A percentile compares a stretch with the other conserved stretches of the same genome.
Evolutionary conservation across 1,284 basidiomycete species (phyloP).

Genomic region (Boletus calvinii): DNA sequence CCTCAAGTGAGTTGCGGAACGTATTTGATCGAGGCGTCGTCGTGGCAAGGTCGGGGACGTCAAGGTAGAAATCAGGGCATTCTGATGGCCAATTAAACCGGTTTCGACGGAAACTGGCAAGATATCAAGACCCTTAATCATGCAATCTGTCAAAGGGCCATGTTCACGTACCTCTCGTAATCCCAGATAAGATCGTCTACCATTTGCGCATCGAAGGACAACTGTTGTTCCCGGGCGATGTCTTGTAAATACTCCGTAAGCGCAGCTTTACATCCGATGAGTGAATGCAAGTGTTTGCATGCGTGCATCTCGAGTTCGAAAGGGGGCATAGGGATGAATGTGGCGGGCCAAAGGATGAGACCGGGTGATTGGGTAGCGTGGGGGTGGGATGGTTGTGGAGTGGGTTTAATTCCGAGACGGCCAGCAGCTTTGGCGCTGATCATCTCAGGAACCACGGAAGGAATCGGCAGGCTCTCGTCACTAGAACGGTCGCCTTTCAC

Average conservation of each 20-base stretch:
- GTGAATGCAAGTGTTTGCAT: conserved; percentile 59
- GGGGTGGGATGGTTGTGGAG: conserved; percentile 9
- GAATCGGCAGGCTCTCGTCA: conserved; percentile 21
- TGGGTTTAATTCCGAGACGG: conserved; percentile 38
- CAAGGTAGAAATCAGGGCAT: conserved; percentile 19
- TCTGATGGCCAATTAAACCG: conserved; percentile 57
- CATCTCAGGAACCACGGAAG: conserved; percentile 28
- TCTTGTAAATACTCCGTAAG: conserved; percentile 49
- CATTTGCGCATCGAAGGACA: conserved; percentile 38
- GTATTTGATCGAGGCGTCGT: conserved; percentile 28
- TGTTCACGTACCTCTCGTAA: conserved; percentile 58
- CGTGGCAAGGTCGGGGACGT: conserved; percentile 7
- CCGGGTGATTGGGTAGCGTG: conserved; percentile 47
- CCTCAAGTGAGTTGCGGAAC: conserved; percentile 21
- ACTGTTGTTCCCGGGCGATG: conserved; percentile 34
- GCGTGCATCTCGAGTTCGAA: conserved; percentile 68
- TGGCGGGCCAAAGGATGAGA: conserved; percentile 52
- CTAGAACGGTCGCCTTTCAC: conserved; percentile 30
- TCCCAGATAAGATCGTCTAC: conserved; percentile 60
- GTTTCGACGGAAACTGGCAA: conserved; percentile 55
- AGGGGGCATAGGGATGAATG: conserved; percentile 56
- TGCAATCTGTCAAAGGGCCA: background rate
- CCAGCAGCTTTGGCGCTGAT: conserved; percentile 44
- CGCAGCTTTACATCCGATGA: conserved; percentile 60
- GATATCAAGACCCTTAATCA: conserved; percentile 4